These are phyloP conservation scores for Talaromyces sp. DNA, from an alignment of 2,329 filamentous ascomycete species.

Conservation along the genomic window DNA sequence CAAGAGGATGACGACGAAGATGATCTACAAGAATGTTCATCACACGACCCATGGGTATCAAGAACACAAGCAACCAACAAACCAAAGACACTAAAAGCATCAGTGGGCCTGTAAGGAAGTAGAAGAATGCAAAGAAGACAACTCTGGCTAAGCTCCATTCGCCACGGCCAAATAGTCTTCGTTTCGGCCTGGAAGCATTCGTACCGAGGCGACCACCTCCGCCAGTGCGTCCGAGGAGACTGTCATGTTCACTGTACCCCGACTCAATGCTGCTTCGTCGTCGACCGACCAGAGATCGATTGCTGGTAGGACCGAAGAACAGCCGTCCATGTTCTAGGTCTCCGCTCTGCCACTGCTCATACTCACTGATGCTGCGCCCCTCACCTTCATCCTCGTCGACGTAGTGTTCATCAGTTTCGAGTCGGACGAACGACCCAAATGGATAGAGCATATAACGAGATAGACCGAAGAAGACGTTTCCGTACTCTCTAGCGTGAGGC, in stretches of 20 bases:
- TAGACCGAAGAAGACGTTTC: constrained; percentile 77
- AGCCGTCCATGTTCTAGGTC: constrained; percentile 92
- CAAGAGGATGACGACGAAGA: constrained; percentile 84
- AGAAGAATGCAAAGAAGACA: constrained; percentile 95
- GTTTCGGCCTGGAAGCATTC: constrained; percentile 59
- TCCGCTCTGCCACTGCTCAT: constrained; percentile 98
- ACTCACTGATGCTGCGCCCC: constrained; percentile 94
- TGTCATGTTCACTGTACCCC: constrained; percentile 75
- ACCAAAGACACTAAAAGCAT: constrained; percentile 80
- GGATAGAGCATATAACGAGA: constrained; percentile 89
- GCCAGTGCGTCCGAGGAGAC: constrained; percentile 69
- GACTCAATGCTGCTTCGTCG: constrained; percentile 88
- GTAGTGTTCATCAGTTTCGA: constrained; percentile 92
- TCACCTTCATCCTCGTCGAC: constrained; percentile 92
- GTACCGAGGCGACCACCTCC: constrained; percentile 48
- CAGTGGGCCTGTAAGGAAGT: constrained; percentile 81
- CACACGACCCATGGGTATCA: constrained; percentile 97
- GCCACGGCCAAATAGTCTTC: constrained; percentile 87
- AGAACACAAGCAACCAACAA: constrained; percentile 97
- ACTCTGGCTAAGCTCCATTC: constrained; percentile 94
- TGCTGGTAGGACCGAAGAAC: constrained; percentile 82
- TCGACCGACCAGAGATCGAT: constrained; percentile 77
- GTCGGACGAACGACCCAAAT: constrained; percentile 91
- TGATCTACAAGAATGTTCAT: constrained; percentile 88
- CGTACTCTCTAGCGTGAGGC: constrained; percentile 80